phyloP scores from a whole-genome alignment of 2,329 filamentous ascomycete genomes.

The Huntiella bhutanensis region DNA sequence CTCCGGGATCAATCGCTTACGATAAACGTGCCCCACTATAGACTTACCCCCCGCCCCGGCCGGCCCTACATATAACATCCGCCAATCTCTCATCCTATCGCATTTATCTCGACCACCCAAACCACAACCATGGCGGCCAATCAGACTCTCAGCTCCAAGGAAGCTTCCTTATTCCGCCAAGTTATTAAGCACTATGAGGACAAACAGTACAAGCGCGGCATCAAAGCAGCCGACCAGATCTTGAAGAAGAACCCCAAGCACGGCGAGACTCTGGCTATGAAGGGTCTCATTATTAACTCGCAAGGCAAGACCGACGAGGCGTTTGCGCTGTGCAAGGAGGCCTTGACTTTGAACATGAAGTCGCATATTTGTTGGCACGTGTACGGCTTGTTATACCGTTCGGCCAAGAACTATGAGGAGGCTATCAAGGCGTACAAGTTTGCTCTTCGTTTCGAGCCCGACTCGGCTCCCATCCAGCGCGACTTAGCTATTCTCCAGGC shows the following conservation, averaged over 20 bases:
- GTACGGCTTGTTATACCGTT: slow-evolving; percentile 82
- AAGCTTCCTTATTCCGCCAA: slow-evolving; percentile 82
- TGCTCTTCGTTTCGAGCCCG: slow-evolving; percentile 80
- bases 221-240: slow-evolving; percentile 93
- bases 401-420: slow-evolving; percentile 95
- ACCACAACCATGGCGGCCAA: slow-evolving; percentile 44
- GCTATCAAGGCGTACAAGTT: slow-evolving; percentile 99
- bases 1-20: too few species aligned
- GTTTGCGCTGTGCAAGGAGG: slow-evolving; percentile 79
- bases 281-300: slow-evolving; percentile 86
- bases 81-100: too few species aligned
- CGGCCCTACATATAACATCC: too few species aligned
- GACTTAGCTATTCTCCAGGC: slow-evolving; percentile 85
- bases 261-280: slow-evolving; percentile 98
- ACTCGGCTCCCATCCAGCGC: slow-evolving; percentile 80
- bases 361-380: slow-evolving; percentile 99
- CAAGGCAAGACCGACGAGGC: slow-evolving; percentile 87
- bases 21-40: too few species aligned
- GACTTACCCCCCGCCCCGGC: too few species aligned
- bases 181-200: slow-evolving; percentile 93
- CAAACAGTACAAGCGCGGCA: slow-evolving; percentile 88
- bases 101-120: background rate
- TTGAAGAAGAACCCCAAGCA: slow-evolving; percentile 87
- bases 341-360: slow-evolving; percentile 92
- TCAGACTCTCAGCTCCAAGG: slow-evolving; percentile 51